Evolutionary conservation across 495 filamentous ascomycete genomes (phyloP).

Genomic region (Podospora fimiseda): DNA sequence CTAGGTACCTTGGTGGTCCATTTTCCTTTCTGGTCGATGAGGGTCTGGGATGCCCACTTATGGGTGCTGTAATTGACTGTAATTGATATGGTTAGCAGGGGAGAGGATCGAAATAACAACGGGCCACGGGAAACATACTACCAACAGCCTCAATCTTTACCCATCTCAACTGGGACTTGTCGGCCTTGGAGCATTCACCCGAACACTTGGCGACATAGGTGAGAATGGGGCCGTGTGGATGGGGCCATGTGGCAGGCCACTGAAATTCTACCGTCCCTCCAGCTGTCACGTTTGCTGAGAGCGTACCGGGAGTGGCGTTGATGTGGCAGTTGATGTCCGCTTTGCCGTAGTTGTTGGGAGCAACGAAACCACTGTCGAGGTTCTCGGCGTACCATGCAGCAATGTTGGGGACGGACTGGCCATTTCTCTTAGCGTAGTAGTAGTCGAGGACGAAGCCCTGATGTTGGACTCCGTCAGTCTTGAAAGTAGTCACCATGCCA

Average conservation of each 20-base stretch:
- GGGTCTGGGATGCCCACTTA: slow-evolving; percentile 21
- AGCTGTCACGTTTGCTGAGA: slow-evolving; percentile 25
- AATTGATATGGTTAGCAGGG: no score
- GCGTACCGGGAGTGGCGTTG: slow-evolving; percentile 28
- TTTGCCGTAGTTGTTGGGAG: slow-evolving; percentile 22
- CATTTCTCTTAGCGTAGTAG: neutral
- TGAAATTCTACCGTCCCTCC: slow-evolving; percentile 25
- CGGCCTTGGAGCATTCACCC: slow-evolving; percentile 25
- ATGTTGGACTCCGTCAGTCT: neutral
- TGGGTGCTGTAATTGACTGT: slow-evolving; percentile 17
- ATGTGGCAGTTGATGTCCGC: slow-evolving; percentile 33
- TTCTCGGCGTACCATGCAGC: slow-evolving; percentile 28
- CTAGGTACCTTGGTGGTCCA: slow-evolving; percentile 55
- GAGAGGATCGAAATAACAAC: neutral
- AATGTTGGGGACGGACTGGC: neutral
- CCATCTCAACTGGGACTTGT: slow-evolving; percentile 32
- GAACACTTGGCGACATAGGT: slow-evolving; percentile 31
- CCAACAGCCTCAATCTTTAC: slow-evolving; percentile 36
- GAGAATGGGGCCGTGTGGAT: slow-evolving; percentile 27
- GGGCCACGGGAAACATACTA: neutral
- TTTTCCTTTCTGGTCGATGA: slow-evolving; percentile 50
- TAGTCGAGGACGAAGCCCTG: neutral
- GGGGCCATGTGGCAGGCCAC: slow-evolving; percentile 21
- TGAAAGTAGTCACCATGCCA: neutral
- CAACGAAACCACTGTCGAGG: slow-evolving; percentile 29